Evolutionary conservation across 176 grass and related monocot genomes (phyloP).

Genomic region (Metroxylon sagu): DNA sequence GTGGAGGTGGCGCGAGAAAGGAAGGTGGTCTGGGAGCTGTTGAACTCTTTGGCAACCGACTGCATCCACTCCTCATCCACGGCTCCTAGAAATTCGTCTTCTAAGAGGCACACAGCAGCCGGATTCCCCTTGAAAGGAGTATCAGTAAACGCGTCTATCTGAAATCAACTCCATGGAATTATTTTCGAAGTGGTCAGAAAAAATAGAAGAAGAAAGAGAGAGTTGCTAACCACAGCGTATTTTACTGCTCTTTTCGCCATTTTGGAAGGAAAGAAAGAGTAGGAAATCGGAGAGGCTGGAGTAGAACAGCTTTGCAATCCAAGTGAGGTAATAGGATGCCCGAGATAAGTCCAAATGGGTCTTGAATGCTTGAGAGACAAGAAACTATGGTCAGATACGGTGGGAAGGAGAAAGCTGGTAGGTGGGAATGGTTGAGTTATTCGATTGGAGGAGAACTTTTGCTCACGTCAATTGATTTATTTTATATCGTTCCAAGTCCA

Average conservation of each 20-base stretch:
- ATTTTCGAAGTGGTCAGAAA: no score
- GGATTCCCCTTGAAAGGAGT: conserved; percentile 69
- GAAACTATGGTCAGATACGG: no score
- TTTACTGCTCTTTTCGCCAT: not conserved
- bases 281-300: no score
- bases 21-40: conserved; percentile 48
- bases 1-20: conserved; percentile 19
- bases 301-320: no score
- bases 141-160: conserved; percentile 64
- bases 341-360: no score
- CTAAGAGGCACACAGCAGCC: conserved; percentile 56
- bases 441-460: no score
- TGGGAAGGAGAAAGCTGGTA: no score
- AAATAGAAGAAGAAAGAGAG: not conserved
- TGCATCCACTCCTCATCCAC: conserved; percentile 58
- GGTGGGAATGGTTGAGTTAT: no score
- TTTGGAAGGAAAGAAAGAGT: not conserved
- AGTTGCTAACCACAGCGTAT: conserved; percentile 11
- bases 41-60: conserved; percentile 72
- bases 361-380: no score
- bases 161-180: not conserved
- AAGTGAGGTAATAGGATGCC: no score
- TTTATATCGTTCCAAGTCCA: no score
- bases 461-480: no score
- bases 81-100: conserved; percentile 12